Conservation (phyloP, 495 filamentous ascomycete genomes). For the Cercophora newfieldiana region DNA sequence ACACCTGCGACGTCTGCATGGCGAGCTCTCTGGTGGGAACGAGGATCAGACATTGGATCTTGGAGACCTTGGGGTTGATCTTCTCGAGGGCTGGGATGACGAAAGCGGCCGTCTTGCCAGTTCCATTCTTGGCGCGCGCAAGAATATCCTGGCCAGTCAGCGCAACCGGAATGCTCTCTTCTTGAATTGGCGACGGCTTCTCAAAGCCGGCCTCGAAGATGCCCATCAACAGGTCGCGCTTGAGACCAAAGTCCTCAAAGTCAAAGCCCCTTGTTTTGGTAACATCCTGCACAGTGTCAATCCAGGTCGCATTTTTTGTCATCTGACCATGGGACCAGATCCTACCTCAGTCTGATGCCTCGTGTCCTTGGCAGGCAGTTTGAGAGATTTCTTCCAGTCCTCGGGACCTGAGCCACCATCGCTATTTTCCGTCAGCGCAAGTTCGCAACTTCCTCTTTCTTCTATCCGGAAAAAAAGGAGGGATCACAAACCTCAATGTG, state of each 20-base stretch:
- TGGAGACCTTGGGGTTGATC: constrained; percentile 92
- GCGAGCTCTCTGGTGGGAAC: constrained; percentile 96
- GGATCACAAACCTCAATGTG: constrained; percentile 62
- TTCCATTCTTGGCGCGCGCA: constrained; percentile 96
- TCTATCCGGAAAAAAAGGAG: not conserved
- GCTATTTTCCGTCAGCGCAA: not conserved
- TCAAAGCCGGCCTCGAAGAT: constrained; percentile 99
- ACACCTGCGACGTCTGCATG: constrained; percentile 98
- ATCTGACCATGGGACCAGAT: constrained; percentile 10
- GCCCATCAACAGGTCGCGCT: constrained; percentile 93
- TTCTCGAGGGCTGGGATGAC: constrained; percentile 93
- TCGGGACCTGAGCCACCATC: constrained; percentile 58
- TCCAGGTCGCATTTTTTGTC: too few relatives aligned
- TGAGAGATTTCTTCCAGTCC: constrained; percentile 78
- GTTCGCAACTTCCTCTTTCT: constrained; percentile 28
- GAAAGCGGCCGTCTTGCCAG: constrained; percentile 96
- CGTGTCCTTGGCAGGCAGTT: constrained; percentile 76
- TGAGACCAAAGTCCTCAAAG: constrained; percentile 94
- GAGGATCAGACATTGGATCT: constrained; percentile 92
- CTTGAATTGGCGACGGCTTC: constrained; percentile 97
- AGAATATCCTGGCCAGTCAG: constrained; percentile 94
- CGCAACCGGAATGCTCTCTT: constrained; percentile 96
- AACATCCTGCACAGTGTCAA: constrained; percentile 68
- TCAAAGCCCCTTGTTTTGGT: constrained; percentile 95
- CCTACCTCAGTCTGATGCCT: constrained; percentile 91